Conservation (phyloP, 768 basidiomycete genomes). For the Coprinopsis marcescibilis region DNA sequence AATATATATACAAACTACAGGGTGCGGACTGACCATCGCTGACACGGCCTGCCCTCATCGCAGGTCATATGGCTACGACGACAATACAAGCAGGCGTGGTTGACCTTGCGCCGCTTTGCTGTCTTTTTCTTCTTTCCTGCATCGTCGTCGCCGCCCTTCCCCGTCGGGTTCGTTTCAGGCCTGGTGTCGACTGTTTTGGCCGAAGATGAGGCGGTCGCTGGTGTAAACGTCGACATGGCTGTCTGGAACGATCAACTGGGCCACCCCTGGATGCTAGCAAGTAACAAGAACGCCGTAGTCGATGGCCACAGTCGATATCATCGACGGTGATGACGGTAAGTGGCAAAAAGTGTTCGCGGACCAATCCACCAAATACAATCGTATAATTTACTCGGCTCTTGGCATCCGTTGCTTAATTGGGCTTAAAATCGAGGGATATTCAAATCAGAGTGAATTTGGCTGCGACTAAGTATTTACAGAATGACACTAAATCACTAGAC, state of each 20-base stretch:
- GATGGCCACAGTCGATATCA: not conserved
- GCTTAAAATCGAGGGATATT: not conserved
- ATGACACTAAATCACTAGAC: no score
- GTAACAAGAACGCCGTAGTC: not conserved
- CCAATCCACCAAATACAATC: not conserved
- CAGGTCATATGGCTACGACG: slow-evolving; percentile 90
- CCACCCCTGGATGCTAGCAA: not conserved
- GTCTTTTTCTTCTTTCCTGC: slow-evolving; percentile 43
- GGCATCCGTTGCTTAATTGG: not conserved
- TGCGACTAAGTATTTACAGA: not conserved
- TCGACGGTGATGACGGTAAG: slow-evolving; percentile 1
- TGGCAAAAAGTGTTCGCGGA: not conserved
- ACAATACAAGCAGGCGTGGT: slow-evolving; percentile 93
- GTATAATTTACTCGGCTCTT: not conserved
- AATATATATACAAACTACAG: slow-evolving; percentile 11
- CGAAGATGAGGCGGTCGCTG: not conserved
- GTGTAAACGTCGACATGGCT: slow-evolving; percentile 9
- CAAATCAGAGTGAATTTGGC: no score
- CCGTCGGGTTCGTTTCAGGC: not conserved
- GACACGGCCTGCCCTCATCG: slow-evolving; percentile 85
- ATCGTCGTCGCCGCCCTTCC: slow-evolving; percentile 24
- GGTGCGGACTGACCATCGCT: slow-evolving; percentile 69
- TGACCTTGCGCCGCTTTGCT: slow-evolving; percentile 76
- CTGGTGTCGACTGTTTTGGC: not conserved
- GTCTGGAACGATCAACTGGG: not conserved